phyloP scores from a whole-genome alignment of 2,329 filamentous ascomycete species.

The Zelopaecilomyces penicillatus region DNA sequence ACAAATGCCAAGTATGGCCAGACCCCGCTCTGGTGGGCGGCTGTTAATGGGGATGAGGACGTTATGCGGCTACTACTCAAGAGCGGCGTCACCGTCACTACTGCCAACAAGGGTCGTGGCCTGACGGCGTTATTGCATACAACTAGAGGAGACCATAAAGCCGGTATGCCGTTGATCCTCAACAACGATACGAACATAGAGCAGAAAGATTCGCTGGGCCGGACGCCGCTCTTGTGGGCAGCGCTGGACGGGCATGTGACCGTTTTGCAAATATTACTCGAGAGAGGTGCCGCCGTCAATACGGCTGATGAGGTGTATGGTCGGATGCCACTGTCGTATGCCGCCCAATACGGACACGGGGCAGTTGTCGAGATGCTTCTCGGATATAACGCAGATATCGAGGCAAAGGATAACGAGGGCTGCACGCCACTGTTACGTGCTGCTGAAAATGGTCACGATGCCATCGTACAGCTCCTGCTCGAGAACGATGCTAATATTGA shows the following conservation, averaged over 20 bases:
- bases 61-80: neutral
- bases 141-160: conserved; percentile 5
- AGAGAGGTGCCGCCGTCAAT: conserved; percentile 1
- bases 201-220: neutral
- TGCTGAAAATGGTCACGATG: neutral
- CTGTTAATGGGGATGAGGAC: neutral
- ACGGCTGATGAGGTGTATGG: neutral
- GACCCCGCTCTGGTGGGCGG: neutral
- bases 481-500: neutral
- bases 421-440: conserved; percentile 2
- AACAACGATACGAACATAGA: conserved; percentile 6
- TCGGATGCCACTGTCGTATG: conserved; percentile 2
- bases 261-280: neutral
- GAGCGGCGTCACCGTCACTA: neutral
- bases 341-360: conserved; percentile 7
- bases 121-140: neutral
- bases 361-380: conserved; percentile 2
- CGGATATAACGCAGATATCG: neutral
- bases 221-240: neutral
- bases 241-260: conserved; percentile 1
- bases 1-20: neutral
- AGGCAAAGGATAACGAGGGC: neutral
- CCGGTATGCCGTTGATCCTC: conserved; percentile 5
- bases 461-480: conserved; percentile 1
- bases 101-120: neutral